Evolutionary conservation across 2,329 filamentous ascomycete species (phyloP), one percentile per base, ranked within the genome.

Genomic region (Trichoderma sp.): DNA sequence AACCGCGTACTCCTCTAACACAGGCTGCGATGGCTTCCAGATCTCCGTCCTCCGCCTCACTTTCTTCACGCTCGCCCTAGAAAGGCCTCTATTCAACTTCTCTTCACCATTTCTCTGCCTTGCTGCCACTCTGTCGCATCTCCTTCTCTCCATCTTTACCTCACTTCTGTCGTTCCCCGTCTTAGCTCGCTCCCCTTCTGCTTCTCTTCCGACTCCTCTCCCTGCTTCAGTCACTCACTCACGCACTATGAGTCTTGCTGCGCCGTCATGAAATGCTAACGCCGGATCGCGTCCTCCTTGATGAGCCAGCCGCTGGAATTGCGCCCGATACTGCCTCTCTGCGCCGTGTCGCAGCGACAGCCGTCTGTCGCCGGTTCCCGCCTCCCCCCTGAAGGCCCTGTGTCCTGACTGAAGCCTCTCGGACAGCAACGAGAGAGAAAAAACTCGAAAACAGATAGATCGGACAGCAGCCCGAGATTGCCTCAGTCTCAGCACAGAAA

Each of bases 1-100:
- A 55, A 51, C 17, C 21, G 62, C 62, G 62, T 64, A 48, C 14
- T 24, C 54, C 59, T 63, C 41, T 55, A 63, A 63, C 59, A 54
- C 34, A 14, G 34, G 50, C 59, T 14, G 59, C 59, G 59, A 63
- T 63, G 59, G 59, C 56, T 54, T 61, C 41, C 17, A 44, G 14
- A n/a, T 44, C 63, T 60, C 50, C 9, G 28, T 34, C 50, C 39
- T 59, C 39, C 43, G 14, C 3, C n/a, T 51, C 54, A 50, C 47
- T 21, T 7, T 10, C 50, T 44, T 19, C n/a, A 41, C 41, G 34
- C 59, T 62, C 62, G 51, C 19, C 54, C 39, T 64, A 54, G 59
- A 52, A 62, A 48, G n/a, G 24, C 30, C 50, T 63, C 50, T 24
- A n/a, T 43, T 62, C 34, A 41, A 45, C 59, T 54, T 26, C n/a